phyloP scores from a whole-genome alignment of 768 basidiomycete species.

The Coprinellus micaceus region DNA sequence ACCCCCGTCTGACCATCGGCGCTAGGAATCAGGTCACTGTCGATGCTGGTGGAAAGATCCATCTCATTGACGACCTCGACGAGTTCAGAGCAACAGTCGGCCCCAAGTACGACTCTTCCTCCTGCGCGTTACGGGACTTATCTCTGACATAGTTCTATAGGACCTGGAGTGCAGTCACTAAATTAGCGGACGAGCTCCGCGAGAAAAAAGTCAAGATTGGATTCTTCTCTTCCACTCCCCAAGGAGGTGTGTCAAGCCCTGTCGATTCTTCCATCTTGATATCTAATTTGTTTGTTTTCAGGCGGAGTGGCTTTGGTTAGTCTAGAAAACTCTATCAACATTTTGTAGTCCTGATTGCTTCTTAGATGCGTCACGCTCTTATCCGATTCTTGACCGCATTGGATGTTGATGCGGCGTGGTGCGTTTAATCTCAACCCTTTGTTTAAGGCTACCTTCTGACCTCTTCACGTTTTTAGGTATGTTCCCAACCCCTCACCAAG shows the following conservation, averaged over 20 bases:
- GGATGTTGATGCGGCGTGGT: slow-evolving; percentile 85
- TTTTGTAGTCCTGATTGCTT: slow-evolving; percentile 18
- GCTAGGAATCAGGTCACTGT: slow-evolving; percentile 85
- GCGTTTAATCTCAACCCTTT: slow-evolving; percentile 29
- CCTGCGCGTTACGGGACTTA: too few species aligned
- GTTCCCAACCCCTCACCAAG: slow-evolving; percentile 85
- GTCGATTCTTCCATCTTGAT: slow-evolving; percentile 9
- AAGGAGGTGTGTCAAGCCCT: slow-evolving; percentile 61
- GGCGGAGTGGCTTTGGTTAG: slow-evolving; percentile 91
- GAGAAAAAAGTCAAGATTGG: slow-evolving; percentile 86
- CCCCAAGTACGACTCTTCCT: slow-evolving; percentile 43
- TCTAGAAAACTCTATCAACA: slow-evolving; percentile 21
- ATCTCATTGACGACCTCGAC: slow-evolving; percentile 78
- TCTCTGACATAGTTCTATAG: slow-evolving; percentile 24
- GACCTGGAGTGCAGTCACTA: slow-evolving; percentile 79
- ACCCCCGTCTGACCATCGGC: slow-evolving; percentile 78
- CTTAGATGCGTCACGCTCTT: slow-evolving; percentile 88
- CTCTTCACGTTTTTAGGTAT: slow-evolving; percentile 48
- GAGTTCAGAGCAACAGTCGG: slow-evolving; percentile 74
- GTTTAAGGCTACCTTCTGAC: slow-evolving; percentile 13
- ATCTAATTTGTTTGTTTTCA: slow-evolving; percentile 23
- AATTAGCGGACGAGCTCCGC: slow-evolving; percentile 79
- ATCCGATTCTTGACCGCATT: slow-evolving; percentile 78
- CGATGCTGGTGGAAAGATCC: slow-evolving; percentile 82
- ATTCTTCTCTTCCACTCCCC: slow-evolving; percentile 94